Base-by-base conservation (phyloP, 345 rosid genomes). In the Rhizophora mangle region DNA sequence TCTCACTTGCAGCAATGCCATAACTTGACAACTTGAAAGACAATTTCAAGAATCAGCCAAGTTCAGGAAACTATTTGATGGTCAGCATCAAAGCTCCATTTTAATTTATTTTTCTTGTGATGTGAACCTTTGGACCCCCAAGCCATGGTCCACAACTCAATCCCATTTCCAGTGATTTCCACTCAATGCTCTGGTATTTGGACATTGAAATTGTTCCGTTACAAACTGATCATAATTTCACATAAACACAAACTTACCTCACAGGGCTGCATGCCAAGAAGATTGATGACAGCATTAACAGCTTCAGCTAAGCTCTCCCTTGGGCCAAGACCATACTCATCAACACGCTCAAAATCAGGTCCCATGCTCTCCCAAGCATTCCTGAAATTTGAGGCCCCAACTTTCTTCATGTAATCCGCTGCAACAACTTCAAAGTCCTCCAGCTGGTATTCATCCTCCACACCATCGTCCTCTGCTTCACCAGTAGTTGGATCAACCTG, bases 201-300 rank as follows among this genome's bases (percentile, higher is more conserved):
- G 49, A 43, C 18, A 15, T 43, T 13, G 49, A 43, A 43, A 43
- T 3, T 43, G 49, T 13, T 43, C 49, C 3, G 18, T 13, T 0
- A 13, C 49, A 43, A 43, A 43, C 19, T 43, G 19, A 43, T 43
- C 49, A 43, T 13, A 43, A 3, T 11, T 13, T 43, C 49, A 43
- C 49, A 13, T 43, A 43, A 3, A 43, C 49, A 13, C n/a, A 60
- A 37, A 79, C 83, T 79, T 57, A 89, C 98, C 96, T 95, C 99
- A 65, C 98, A 95, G 16, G 97, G 89, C 83, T 92, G 99, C 99
- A 95, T 85, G 82, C 99, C 99, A 26, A 95, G 96, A 85, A 95
- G 99, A 77, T 75, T 78, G 60, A 88, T 84, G 83, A 90, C 99
- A 73, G 98, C 91, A 72, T 68, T 85, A 47, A 92, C 85, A 71